Evolutionary conservation across 805 yeast species (phyloP).

Genomic region (Clavispora phyllophila): DNA sequence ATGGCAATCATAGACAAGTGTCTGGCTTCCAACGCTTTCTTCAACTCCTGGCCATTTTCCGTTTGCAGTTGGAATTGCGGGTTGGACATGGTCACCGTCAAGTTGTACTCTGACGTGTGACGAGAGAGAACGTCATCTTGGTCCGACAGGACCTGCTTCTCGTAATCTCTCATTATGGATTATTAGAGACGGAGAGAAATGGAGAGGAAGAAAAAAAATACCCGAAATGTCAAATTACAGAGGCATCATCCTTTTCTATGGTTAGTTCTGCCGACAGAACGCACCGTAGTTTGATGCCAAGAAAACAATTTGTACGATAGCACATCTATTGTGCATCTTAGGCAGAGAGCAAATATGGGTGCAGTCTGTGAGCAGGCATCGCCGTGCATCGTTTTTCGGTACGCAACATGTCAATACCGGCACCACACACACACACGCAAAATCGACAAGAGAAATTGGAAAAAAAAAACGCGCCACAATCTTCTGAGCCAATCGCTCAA

Average conservation of each 20-base stretch:
- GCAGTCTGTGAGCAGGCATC: not conserved
- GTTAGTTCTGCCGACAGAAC: not conserved
- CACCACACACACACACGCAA: too few species aligned
- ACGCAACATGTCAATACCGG: not conserved
- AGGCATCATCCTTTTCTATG: not conserved
- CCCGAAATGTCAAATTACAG: too few species aligned
- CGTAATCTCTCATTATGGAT: slow-evolving; percentile 10
- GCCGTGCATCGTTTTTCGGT: not conserved
- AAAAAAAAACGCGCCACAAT: too few species aligned
- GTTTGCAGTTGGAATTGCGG: slow-evolving; percentile 31
- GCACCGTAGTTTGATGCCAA: not conserved
- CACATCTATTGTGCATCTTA: not conserved
- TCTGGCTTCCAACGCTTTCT: slow-evolving; percentile 37
- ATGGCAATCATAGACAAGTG: slow-evolving; percentile 72
- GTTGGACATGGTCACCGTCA: slow-evolving; percentile 41
- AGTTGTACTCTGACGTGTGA: slow-evolving; percentile 46
- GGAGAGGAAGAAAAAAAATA: not conserved
- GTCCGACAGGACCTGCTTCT: slow-evolving; percentile 16
- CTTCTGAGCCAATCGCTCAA: too few species aligned
- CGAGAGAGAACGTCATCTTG: slow-evolving; percentile 30
- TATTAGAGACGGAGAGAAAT: not conserved
- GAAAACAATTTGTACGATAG: not conserved
- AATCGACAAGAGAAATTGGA: too few species aligned
- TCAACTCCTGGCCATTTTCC: slow-evolving; percentile 41
- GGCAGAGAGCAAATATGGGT: not conserved